Conservation (phyloP, 2,329 filamentous ascomycete genomes). For the Trichoderma cornu-damae region DNA sequence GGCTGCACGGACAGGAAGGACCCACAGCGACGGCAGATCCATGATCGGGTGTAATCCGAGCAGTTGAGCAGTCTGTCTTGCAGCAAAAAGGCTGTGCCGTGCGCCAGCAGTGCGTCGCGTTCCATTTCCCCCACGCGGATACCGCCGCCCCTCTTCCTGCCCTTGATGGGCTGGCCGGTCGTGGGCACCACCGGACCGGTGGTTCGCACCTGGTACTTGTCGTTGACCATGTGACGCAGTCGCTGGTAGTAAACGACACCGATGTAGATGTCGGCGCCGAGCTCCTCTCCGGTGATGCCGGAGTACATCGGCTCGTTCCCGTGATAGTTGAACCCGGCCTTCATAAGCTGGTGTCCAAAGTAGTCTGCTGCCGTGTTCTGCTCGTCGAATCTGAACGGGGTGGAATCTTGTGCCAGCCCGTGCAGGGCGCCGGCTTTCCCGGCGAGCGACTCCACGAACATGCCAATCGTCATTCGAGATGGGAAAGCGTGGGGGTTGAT, state of each 20-base stretch:
- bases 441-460: slow-evolving; percentile 96
- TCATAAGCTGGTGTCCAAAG: slow-evolving; percentile 92
- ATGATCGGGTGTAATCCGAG: slow-evolving; percentile 84
- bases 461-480: slow-evolving; percentile 98
- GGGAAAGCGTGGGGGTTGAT: slow-evolving; percentile 99
- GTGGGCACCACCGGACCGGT: slow-evolving; percentile 86
- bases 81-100: slow-evolving; percentile 89
- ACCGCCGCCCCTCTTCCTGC: slow-evolving; percentile 91
- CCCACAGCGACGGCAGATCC: slow-evolving; percentile 85
- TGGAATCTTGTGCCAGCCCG: slow-evolving; percentile 91
- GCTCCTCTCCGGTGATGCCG: slow-evolving; percentile 90
- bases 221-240: slow-evolving; percentile 98
- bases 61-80: slow-evolving; percentile 97
- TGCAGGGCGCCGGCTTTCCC: slow-evolving; percentile 93
- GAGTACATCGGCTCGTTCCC: slow-evolving; percentile 99
- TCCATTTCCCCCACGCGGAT: slow-evolving; percentile 99
- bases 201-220: slow-evolving; percentile 97
- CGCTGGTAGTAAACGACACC: slow-evolving; percentile 98
- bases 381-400: slow-evolving; percentile 92
- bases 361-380: slow-evolving; percentile 87
- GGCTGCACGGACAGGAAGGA: slow-evolving; percentile 86
- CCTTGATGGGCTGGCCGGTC: slow-evolving; percentile 95
- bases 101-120: slow-evolving; percentile 87
- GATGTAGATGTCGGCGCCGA: slow-evolving; percentile 92
- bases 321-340: slow-evolving; percentile 95